Percentiles rank a stretch among this genome's conserved stretches.
Evolutionary conservation across 257 asterid species (phyloP).

Genomic region (Lavandula angustifolia): DNA sequence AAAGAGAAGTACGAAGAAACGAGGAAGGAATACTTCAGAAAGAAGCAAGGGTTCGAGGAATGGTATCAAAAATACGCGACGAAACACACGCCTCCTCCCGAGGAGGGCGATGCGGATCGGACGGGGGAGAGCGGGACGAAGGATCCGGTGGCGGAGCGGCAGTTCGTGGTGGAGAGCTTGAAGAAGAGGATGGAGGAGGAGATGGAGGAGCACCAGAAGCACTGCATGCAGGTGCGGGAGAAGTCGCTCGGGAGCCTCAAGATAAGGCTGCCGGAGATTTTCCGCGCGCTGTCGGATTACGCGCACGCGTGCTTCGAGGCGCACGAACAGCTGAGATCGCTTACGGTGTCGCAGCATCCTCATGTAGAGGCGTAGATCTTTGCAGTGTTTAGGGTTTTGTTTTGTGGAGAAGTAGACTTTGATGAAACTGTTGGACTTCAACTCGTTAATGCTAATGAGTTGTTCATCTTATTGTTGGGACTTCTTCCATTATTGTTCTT

Average conservation of each 20-base stretch:
- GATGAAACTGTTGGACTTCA: not conserved
- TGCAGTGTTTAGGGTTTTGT: slow-evolving; percentile 26
- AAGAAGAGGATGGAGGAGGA: slow-evolving; percentile 78
- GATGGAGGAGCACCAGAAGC: slow-evolving; percentile 73
- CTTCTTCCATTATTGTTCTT: slow-evolving; percentile 3
- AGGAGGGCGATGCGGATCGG: slow-evolving; percentile 45
- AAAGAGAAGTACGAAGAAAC: slow-evolving; percentile 89
- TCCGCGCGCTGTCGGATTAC: slow-evolving; percentile 74
- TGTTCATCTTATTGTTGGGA: not conserved
- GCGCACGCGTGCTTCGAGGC: slow-evolving; percentile 62
- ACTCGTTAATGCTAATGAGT: slow-evolving; percentile 18
- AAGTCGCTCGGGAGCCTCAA: slow-evolving; percentile 77
- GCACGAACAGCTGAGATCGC: slow-evolving; percentile 56
- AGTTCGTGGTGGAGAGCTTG: slow-evolving; percentile 70
- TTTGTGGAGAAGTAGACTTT: slow-evolving; percentile 18
- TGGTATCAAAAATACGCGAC: slow-evolving; percentile 80
- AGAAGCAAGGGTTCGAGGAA: slow-evolving; percentile 75
- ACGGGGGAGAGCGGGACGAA: slow-evolving; percentile 39
- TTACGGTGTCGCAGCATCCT: slow-evolving; percentile 45
- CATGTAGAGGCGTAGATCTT: slow-evolving; percentile 35
- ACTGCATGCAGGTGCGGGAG: slow-evolving; percentile 84
- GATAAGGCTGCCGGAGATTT: slow-evolving; percentile 82
- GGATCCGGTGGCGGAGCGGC: slow-evolving; percentile 68
- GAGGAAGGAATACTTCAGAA: slow-evolving; percentile 66
- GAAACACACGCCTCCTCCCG: slow-evolving; percentile 45